Evolutionary conservation across 1,284 basidiomycete species (phyloP), one percentile per base, ranked within the genome.

Genomic region (Veloboletus limbatus): DNA sequence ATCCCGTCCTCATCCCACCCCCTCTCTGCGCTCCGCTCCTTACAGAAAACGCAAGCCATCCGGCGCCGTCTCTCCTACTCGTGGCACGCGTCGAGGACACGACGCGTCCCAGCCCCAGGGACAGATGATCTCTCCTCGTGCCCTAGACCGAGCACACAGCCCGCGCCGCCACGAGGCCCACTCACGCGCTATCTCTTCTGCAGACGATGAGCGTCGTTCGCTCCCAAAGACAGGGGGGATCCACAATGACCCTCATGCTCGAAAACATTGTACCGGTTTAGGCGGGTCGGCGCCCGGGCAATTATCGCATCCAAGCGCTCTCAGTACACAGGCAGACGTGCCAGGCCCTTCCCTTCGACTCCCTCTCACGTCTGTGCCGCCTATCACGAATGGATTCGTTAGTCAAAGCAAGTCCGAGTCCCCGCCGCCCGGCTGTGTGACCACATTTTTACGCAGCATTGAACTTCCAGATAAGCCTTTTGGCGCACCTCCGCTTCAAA

Each of bases 381-480:
- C 45, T 20, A 11, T 27, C 17, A 17, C 18, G 20, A 42, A 22
- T 41, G 11, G 38, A 28, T 43, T 37, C 7, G 6, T 22, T 16
- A 16, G 30, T 40, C 41, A 27, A 40, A 18, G 26, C 14, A 56
- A 28, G 31, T 20, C 40, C 8, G 52, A 41, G 28, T 47, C 53
- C 10, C 58, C 60, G 3, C 39, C 34, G 3, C 47, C 45, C 3
- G 53, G 40, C n/a, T 51, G 47, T n/a, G 57, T 52, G 18, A 47
- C 56, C 32, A 20, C 56, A 2, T 63, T 63, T 43, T 47, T 65
- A 24, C 53, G 57, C 34, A 63, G 40, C 16, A 62, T 63, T 21
- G 43, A 56, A 32, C 51, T 66, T 37, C 49, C 50, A 20, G 49
- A 56, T 41, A 51, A 54, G n/a, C 50, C 42, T 4, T 22, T 49